A percentile compares a stretch with the other conserved stretches of the same genome.
Conservation (phyloP, 2,329 filamentous ascomycete genomes). For the Hypoxylon sp. region DNA sequence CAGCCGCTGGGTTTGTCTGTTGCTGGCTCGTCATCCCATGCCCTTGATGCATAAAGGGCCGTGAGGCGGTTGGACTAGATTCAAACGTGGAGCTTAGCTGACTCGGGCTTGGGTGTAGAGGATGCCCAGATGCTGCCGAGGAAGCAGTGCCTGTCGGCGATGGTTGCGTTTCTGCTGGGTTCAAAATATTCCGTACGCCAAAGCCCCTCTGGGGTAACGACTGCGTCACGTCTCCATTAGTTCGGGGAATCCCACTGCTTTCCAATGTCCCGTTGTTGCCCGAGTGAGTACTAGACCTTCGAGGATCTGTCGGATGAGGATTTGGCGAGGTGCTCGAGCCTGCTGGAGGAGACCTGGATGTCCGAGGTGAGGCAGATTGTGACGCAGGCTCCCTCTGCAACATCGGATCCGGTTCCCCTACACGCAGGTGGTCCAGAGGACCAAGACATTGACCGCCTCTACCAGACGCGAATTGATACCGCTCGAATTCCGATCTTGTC, state of each 20-base stretch:
- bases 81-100: constrained; percentile 41
- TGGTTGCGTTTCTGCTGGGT: constrained; percentile 55
- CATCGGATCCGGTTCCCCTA: constrained; percentile 73
- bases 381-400: constrained; percentile 70
- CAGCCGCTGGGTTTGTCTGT: constrained; percentile 41
- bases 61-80: constrained; percentile 45
- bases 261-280: constrained; percentile 48
- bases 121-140: constrained; percentile 35
- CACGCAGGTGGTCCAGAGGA: constrained; percentile 62
- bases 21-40: constrained; percentile 42
- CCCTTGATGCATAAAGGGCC: constrained; percentile 43
- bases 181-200: constrained; percentile 60
- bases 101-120: constrained; percentile 35
- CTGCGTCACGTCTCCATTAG: constrained; percentile 50
- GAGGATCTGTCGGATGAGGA: constrained; percentile 48
- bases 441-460: constrained; percentile 68
- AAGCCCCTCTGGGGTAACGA: constrained; percentile 53
- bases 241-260: constrained; percentile 45
- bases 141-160: constrained; percentile 39
- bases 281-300: constrained; percentile 50
- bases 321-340: constrained; percentile 51
- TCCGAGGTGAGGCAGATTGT: constrained; percentile 66
- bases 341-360: constrained; percentile 60
- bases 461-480: constrained; percentile 44
- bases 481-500: constrained; percentile 49